Base-by-base conservation (phyloP, 2,329 filamentous ascomycete genomes). In the Xylariaceae sp. region DNA sequence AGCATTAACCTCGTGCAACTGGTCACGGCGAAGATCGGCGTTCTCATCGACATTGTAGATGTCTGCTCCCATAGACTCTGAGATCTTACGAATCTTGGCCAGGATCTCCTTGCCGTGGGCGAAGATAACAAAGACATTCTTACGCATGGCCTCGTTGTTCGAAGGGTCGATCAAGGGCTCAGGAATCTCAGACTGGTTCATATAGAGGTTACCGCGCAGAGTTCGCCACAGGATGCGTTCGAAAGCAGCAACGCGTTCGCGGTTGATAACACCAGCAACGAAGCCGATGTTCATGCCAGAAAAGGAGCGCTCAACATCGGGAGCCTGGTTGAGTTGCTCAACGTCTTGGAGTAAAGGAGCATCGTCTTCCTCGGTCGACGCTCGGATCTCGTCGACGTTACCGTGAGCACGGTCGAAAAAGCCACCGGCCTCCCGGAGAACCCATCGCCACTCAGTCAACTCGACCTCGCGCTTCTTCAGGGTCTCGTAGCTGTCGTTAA, bases 71-170 rank as follows among this genome's bases (percentile, higher is more conserved):
- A 99, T 88, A 7, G 92, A 97, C 78, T 99, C 94, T 1, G 93
- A 97, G 62, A 99, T 97, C 83, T 97, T 97, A 72, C 94, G 87
- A 73, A 99, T 97, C 85, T 99, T 99, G 71, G 92, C 90, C 69
- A 99, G 87, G 67, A 99, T 96, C 76, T 97, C 93, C 77, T 96
- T 96, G 72, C 94, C 94, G 71, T 99, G 94, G 10, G 94, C 94
- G 70, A 99, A 99, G 75, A 99, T 99, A 71, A 99, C 93, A 71
- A 99, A 99, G 58, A 99, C 94, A 69, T 97, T 99, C 86, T 99
- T 99, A 80, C 89, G 86, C 68, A 95, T 83, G 65, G 90, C 82
- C 77, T 97, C 93, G 73, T 97, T 97, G 78, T 86, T 96, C 72
- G 88, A 83, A 13, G 94, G 93, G 74, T 99, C 90, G 73, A 96